Evolutionary conservation across 352 stramenopile species (phyloP), one percentile per base, ranked within the genome.

Genomic region (Pythium sukuiense): DNA sequence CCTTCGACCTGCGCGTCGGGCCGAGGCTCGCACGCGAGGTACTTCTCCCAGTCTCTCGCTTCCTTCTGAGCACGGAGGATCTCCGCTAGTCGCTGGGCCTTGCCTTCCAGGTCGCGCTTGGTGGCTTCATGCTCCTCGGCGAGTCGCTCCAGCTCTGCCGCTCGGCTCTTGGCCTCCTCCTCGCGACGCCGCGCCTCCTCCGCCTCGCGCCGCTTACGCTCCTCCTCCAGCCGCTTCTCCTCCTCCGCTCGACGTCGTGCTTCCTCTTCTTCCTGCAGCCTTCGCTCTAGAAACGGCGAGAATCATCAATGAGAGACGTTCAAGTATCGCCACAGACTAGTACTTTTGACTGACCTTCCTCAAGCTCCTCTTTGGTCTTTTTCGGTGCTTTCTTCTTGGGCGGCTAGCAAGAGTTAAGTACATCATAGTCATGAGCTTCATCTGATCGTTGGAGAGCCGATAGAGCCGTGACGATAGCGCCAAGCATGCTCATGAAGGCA

Each of bases 301-400:
- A 18, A 33, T 6, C 14, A 50, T 58, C n/a, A 24, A 4, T 18
- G n/a, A 20, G 3, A 20, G 54, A 52, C 11, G 48, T 24, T 24
- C 20, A 24, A 24, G 5, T 37, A 60, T 18, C 6, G n/a, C 3
- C 6, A 18, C 50, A 5, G 8, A 24, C 26, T 32, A 37, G 11
- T 6, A 32, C 14, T 41, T 12, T 37, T 29, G 14, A 30, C 52
- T 2, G 14, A 86, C 77, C 77, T 72, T 92, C 83, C 64, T 92
- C 83, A 41, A 92, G 79, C 73, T 93, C 74, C 60, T 90, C 83
- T 60, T 92, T 92, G 73, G 76, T 87, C 67, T 91, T 92, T 65
- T 94, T 92, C 6, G 83, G 83, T 16, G 77, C 76, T 64, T 94
- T 92, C 76, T 90, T 92, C 71, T 94, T 94, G 6, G 81, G 85